These are phyloP conservation scores for Solanum okadae DNA, from an alignment of 257 asterid species.

Conservation along the genomic window DNA sequence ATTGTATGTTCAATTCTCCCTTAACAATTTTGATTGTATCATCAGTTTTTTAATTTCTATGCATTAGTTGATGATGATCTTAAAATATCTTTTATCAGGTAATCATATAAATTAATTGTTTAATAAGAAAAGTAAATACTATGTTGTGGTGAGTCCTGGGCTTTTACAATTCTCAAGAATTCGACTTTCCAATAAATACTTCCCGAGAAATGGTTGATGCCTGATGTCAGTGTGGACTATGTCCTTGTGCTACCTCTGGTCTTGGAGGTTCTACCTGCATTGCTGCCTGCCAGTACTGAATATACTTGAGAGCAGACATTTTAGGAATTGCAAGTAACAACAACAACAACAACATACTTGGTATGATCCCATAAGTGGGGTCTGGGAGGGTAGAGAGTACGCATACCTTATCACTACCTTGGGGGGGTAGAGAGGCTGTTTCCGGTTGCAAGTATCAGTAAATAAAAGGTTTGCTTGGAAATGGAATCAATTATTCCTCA, in stretches of 20 bases:
- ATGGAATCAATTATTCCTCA: neutral
- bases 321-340: neutral
- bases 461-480: neutral
- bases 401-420: neutral
- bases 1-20: conserved; percentile 27
- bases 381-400: neutral
- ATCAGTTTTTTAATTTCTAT: neutral
- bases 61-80: neutral
- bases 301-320: neutral
- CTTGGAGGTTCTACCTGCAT: neutral
- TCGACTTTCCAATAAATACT: neutral
- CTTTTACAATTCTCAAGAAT: neutral
- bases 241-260: neutral
- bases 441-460: neutral
- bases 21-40: neutral
- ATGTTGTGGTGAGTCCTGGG: neutral
- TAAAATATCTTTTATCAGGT: neutral
- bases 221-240: neutral
- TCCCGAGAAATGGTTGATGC: neutral
- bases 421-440: neutral
- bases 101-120: neutral
- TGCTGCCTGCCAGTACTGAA: neutral
- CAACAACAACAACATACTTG: neutral
- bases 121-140: neutral
- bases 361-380: neutral